Evolutionary conservation across 345 rosid species (phyloP), one percentile per base, ranked within the genome.

Genomic region (Erysimum cheiranthoides): DNA sequence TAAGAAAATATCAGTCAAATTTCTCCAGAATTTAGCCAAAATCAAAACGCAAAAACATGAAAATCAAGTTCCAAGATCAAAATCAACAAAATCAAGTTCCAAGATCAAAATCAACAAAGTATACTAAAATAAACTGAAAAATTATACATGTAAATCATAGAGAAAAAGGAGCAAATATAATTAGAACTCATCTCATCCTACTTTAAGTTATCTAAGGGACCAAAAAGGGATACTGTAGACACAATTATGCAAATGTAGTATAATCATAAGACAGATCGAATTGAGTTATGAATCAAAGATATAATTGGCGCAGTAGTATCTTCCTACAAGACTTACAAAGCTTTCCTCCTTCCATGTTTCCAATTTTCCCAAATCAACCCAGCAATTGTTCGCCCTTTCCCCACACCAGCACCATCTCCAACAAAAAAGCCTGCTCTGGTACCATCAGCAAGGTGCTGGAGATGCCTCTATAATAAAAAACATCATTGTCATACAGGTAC

Each of bases 371-470:
- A 90, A 79, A 94, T 92, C 74, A 94, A 79, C 57, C 99, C 99
- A 6, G 97, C 99, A 85, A 94, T 84, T 52, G 99, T 94, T 54
- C 99, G 88, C 61, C 99, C 99, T 86, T 94, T 94, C 56, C 99
- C 97, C 74, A 94, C 96, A 71, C 99, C 99, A 84, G 99, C 97
- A 80, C 99, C 99, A 79, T 94, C 99, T 84, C 99, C 99, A 82
- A 92, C 67, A 83, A 94, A 94, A 73, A 92, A 94, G 18, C 99
- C 99, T 27, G 97, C 99, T 85, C 99, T 89, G 30, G 81, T 71
- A 82, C 90, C 88, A 86, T 80, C 82, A 57, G 88, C 91, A 66
- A 92, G 98, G 86, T 90, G 93, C 70, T 94, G 97, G 61, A 85
- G 90, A 82, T 94, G 95, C 80, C 99, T 86, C 99, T 94, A 82